These are phyloP conservation scores for Colletotrichum sp. DNA, from an alignment of 2,329 filamentous ascomycete genomes.

Conservation along the genomic window DNA sequence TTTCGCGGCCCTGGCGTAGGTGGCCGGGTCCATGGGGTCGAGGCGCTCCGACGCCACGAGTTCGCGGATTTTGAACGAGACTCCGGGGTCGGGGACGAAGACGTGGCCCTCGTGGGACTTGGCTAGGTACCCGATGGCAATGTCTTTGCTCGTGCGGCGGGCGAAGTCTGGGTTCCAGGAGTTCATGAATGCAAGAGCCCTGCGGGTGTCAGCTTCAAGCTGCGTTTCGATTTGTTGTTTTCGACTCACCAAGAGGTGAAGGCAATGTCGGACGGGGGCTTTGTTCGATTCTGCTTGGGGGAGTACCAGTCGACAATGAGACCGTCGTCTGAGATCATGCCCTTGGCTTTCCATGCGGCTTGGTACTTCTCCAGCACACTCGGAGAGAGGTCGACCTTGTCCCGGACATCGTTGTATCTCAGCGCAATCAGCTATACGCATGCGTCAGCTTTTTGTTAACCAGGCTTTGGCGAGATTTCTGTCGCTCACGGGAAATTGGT, in stretches of 20 bases:
- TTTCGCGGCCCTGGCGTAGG: background rate
- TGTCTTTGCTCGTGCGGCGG: background rate
- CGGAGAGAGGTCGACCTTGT: background rate
- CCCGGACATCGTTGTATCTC: background rate
- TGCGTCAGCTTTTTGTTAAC: fast-evolving
- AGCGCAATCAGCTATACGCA: background rate
- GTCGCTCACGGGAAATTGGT: conserved; percentile 45
- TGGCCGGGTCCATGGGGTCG: background rate
- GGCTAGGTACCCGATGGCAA: background rate
- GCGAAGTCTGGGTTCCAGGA: conserved; percentile 38
- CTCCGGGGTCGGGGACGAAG: background rate
- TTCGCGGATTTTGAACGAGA: background rate
- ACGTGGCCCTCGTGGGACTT: background rate
- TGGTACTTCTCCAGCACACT: conserved; percentile 41
- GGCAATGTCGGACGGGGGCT: background rate
- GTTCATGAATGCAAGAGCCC: conserved; percentile 35
- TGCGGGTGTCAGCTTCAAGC: background rate
- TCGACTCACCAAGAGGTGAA: background rate
- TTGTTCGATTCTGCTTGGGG: background rate
- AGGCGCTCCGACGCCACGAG: background rate
- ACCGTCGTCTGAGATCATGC: conserved; percentile 31
- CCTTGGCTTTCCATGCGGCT: conserved; percentile 34
- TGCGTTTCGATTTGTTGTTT: fast-evolving
- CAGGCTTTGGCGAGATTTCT: background rate
- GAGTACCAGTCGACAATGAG: conserved; percentile 26